Evolutionary conservation across 441 rosid genomes (phyloP).

Genomic region (Rhodomyrtus psidioides): DNA sequence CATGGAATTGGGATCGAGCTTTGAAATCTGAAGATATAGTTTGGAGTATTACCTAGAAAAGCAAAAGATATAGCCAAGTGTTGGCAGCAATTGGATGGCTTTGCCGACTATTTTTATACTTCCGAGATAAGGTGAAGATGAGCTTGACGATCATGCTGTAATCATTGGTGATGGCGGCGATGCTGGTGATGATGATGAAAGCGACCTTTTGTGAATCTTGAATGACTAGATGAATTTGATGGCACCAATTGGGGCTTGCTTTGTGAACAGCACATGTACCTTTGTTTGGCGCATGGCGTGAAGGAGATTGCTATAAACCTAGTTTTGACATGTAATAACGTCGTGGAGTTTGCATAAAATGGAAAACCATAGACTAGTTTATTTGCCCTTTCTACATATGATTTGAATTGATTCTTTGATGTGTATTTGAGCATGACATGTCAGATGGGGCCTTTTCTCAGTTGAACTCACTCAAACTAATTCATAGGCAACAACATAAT

Average conservation of each 20-base stretch:
- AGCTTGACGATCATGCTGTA: not conserved
- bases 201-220: not conserved
- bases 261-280: not conserved
- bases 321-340: not conserved
- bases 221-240: not conserved
- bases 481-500: not conserved
- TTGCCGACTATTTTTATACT: not conserved
- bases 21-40: not conserved
- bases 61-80: not conserved
- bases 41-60: not conserved
- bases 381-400: not conserved
- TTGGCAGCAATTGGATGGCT: not conserved
- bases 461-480: not conserved
- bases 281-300: not conserved
- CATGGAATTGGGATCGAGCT: not conserved
- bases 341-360: not conserved
- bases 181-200: not conserved
- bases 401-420: not conserved
- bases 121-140: not conserved
- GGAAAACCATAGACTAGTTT: not conserved
- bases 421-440: not conserved
- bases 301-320: not conserved
- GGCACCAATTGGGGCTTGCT: not conserved
- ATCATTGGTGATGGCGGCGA: not conserved
- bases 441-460: not conserved